These are phyloP conservation scores for Reticulascus tulasneorum DNA, from an alignment of 2,329 filamentous ascomycete species.

Conservation along the genomic window DNA sequence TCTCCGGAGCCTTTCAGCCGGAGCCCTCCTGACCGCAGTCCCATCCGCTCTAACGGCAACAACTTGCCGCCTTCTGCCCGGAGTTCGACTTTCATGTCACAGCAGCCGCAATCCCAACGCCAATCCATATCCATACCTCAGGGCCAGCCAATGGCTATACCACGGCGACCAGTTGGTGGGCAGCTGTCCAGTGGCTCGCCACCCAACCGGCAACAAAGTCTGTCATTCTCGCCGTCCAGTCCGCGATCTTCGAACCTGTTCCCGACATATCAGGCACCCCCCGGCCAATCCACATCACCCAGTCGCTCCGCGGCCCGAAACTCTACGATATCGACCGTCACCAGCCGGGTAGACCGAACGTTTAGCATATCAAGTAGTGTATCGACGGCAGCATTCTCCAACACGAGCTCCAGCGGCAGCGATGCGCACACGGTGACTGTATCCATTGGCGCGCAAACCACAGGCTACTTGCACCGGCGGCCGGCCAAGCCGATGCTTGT, in stretches of 20 bases:
- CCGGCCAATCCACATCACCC: not conserved
- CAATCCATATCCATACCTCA: too few species aligned
- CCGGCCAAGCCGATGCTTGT: constrained; percentile 30
- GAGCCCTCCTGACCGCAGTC: constrained; percentile 10
- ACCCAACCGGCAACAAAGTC: constrained; percentile 1
- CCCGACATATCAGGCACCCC: not conserved
- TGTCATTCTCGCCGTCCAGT: constrained; percentile 1
- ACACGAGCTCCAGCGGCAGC: constrained; percentile 12
- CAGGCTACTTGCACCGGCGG: constrained; percentile 24
- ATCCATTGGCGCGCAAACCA: constrained; percentile 18
- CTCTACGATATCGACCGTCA: constrained; percentile 10
- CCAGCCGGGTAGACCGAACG: constrained; percentile 10
- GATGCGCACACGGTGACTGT: constrained; percentile 13
- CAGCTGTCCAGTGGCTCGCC: not conserved
- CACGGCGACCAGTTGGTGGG: constrained; percentile 7
- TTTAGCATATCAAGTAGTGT: constrained; percentile 14
- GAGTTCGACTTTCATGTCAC: too few species aligned
- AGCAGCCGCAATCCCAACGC: too few species aligned
- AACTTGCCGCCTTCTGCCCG: too few species aligned
- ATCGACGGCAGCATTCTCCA: constrained; percentile 8
- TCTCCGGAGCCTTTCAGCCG: not conserved
- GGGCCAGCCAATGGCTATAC: constrained; percentile 9
- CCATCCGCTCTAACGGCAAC: too few species aligned
- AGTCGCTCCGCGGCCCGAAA: not conserved
- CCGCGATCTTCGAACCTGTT: constrained; percentile 2